Evolutionary conservation across 805 yeast genomes (phyloP).

Genomic region (Saccharomycopsis javanensis): DNA sequence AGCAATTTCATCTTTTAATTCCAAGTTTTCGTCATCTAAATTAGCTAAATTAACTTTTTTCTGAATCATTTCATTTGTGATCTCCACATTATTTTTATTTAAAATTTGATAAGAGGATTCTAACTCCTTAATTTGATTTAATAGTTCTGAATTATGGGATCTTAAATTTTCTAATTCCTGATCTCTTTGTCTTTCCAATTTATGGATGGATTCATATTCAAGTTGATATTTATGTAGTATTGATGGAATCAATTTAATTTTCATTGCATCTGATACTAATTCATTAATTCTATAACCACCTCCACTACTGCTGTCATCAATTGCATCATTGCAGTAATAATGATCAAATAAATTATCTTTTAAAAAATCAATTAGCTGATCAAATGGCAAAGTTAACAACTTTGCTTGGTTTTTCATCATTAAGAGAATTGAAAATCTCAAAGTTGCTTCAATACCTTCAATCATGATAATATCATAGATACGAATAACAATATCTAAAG

Average conservation of each 20-base stretch:
- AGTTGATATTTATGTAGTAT: conserved; percentile 57
- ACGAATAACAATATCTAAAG: conserved; percentile 76
- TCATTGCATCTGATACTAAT: conserved; percentile 71
- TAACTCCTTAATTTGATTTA: conserved; percentile 61
- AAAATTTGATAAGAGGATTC: conserved; percentile 61
- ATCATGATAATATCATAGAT: conserved; percentile 82
- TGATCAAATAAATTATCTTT: conserved; percentile 71
- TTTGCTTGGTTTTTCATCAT: conserved; percentile 58
- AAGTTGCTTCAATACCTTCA: conserved; percentile 81
- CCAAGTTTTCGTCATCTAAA: conserved; percentile 63
- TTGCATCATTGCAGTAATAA: conserved; percentile 37
- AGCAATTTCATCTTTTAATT: conserved; percentile 39
- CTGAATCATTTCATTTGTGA: conserved; percentile 80
- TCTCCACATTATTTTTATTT: conserved; percentile 73
- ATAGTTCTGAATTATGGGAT: conserved; percentile 58
- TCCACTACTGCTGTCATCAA: conserved; percentile 7
- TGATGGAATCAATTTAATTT: conserved; percentile 61
- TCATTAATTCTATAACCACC: conserved; percentile 52
- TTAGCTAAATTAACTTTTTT: conserved; percentile 70
- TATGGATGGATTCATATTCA: conserved; percentile 68
- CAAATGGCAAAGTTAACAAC: conserved; percentile 59
- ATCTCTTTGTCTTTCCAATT: conserved; percentile 53
- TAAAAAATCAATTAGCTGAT: conserved; percentile 62
- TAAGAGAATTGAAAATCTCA: conserved; percentile 76
- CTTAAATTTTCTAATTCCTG: conserved; percentile 51